phyloP scores from a whole-genome alignment of 2,329 filamentous ascomycete species.

The Aspergillus sojae region DNA sequence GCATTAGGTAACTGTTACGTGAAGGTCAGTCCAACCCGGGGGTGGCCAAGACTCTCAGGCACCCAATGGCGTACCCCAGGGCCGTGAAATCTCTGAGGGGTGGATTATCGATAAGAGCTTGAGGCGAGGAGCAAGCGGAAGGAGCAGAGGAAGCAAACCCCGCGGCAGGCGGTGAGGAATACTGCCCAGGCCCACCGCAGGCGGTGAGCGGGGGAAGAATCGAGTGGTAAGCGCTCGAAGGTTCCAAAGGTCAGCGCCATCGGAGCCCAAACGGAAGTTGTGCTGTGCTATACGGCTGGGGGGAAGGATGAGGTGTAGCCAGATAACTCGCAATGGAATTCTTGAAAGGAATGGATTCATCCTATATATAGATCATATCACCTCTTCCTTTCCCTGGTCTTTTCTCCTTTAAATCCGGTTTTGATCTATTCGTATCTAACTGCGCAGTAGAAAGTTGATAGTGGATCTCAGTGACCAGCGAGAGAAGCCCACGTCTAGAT shows the following conservation, averaged over 20 bases:
- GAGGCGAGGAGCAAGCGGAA: neutral
- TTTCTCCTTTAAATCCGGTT: neutral
- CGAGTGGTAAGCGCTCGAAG: constrained; percentile 42
- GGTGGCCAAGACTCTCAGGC: constrained; percentile 2
- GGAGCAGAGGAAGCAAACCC: constrained; percentile 6
- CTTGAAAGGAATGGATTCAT: neutral
- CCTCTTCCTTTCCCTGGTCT: neutral
- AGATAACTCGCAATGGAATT: neutral
- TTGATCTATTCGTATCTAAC: neutral
- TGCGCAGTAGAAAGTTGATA: neutral
- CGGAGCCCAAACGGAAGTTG: constrained; percentile 11
- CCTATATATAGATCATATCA: neutral
- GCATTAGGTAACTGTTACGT: constrained; percentile 3
- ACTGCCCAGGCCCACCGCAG: constrained; percentile 24
- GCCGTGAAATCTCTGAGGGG: constrained; percentile 7
- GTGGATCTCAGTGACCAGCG: constrained; percentile 19
- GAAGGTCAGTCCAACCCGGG: neutral
- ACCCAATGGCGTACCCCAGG: neutral
- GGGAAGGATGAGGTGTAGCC: neutral
- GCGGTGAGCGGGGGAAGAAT: constrained; percentile 30
- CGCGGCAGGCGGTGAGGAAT: constrained; percentile 20
- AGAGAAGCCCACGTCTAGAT: constrained; percentile 21
- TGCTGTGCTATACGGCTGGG: neutral
- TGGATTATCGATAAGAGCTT: constrained; percentile 23
- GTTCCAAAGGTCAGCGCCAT: constrained; percentile 35